Base-by-base conservation (phyloP, 257 asterid species). In the Gentiana macrophylla region DNA sequence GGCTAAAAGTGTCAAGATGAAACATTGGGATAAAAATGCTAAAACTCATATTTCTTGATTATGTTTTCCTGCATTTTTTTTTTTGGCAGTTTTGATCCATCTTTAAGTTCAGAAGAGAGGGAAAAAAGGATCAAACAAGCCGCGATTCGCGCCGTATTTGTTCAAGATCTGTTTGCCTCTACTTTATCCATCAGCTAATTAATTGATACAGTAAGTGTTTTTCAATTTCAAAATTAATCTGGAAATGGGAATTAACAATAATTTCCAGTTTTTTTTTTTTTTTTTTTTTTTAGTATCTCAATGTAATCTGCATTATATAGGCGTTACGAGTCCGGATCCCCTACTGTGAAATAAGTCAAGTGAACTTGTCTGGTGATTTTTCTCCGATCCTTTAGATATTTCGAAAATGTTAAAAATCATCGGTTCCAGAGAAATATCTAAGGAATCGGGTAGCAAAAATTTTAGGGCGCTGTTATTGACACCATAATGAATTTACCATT, bases 91-190 rank as follows among this genome's bases (percentile, higher is more conserved):
- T 76, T 74, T 47, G 86, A 81, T 52, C 74, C 86, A 49, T 78
- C 84, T 38, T 71, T 81, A 67, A 89, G 86, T 64, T 63, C 60
- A 32, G 97, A 89, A 75, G 97, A 89, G 71, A 82, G 79, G 56
- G 92, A 89, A 61, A 60, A 75, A 54, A 74, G 87, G 66, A 83
- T 66, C 61, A 69, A 64, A 62, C 84, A 72, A 63, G 94, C 94
- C 50, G 78, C 79, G 24, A 86, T 82, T 67, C 79, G 82, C 64
- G 85, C 97, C 11, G 78, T 66, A 61, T 89, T 89, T 15, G 65
- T 89, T 60, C 97, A 83, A 72, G 94, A 89, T 59, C 62, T 85
- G 71, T 68, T 89, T 45, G 67, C 63, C 63, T 79, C 92, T 7
- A 74, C 92, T 48, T 73, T 89, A 10, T 41, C 46, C 9, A 41